A percentile compares a stretch with the other conserved stretches of the same genome.
phyloP scores from a whole-genome alignment of 352 stramenopile genomes.

The Phytophthora hybrid region DNA sequence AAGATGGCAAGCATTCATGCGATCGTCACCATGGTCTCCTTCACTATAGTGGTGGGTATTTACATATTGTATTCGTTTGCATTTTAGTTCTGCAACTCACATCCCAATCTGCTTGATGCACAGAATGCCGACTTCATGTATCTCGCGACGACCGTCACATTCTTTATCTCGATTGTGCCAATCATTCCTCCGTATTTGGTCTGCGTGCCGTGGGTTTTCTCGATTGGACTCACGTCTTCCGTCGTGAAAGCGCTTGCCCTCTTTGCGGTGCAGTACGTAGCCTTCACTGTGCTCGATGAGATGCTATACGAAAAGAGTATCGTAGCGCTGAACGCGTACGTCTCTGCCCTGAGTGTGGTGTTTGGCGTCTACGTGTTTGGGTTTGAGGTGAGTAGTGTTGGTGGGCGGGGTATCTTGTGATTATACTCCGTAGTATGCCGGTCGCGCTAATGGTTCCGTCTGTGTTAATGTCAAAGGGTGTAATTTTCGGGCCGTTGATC shows the following conservation, averaged over 20 bases:
- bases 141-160: slow-evolving; percentile 84
- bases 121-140: slow-evolving; percentile 90
- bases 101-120: neutral
- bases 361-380: slow-evolving; percentile 91
- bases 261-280: slow-evolving; percentile 87
- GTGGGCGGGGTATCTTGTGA: neutral
- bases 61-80: neutral
- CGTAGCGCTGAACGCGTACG: slow-evolving; percentile 85
- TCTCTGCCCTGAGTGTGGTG: slow-evolving; percentile 86
- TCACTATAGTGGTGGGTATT: slow-evolving; percentile 79
- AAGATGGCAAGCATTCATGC: slow-evolving; percentile 91
- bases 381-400: slow-evolving; percentile 64
- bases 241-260: slow-evolving; percentile 84
- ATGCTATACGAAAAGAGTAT: slow-evolving; percentile 92
- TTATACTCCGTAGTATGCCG: neutral
- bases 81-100: neutral
- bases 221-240: slow-evolving; percentile 80
- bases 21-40: slow-evolving; percentile 89
- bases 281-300: slow-evolving; percentile 86
- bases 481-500: slow-evolving; percentile 87
- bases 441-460: neutral
- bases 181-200: slow-evolving; percentile 90
- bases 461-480: slow-evolving; percentile 50
- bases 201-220: slow-evolving; percentile 85
- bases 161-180: slow-evolving; percentile 90